Percentiles rank a stretch among this genome's conserved stretches.
Conservation (phyloP, 2,329 filamentous ascomycete species). For the Arachnomyces sp. region DNA sequence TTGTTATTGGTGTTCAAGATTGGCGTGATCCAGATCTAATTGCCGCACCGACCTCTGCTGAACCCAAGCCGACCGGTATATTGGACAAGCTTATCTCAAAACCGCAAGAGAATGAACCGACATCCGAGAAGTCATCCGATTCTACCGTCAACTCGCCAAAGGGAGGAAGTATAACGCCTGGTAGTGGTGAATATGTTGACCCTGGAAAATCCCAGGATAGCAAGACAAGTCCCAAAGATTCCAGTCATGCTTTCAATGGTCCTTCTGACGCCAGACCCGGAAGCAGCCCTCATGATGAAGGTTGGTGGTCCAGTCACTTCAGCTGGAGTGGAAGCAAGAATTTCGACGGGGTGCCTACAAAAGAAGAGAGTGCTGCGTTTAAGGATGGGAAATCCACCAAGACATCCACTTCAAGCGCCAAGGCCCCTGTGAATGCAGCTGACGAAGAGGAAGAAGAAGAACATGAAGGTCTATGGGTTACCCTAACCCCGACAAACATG, state of each 20-base stretch:
- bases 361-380: constrained; percentile 4
- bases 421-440: constrained; percentile 13
- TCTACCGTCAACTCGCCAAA: constrained; percentile 29
- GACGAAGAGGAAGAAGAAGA: constrained; percentile 39
- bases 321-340: constrained; percentile 19
- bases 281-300: constrained; percentile 11
- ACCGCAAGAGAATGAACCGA: constrained; percentile 14
- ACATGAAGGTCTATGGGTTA: constrained; percentile 89
- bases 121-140: too few relatives aligned
- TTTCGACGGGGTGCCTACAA: constrained; percentile 5
- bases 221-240: constrained; percentile 7
- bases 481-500: constrained; percentile 79
- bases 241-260: constrained; percentile 1
- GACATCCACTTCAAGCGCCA: constrained; percentile 5
- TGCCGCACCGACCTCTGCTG: constrained; percentile 30
- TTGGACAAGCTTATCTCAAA: constrained; percentile 22
- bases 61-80: constrained; percentile 15
- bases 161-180: constrained; percentile 62
- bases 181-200: constrained; percentile 62
- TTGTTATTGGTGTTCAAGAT: constrained; percentile 77
- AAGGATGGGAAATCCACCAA: constrained; percentile 14
- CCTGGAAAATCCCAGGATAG: constrained; percentile 26
- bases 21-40: constrained; percentile 75
- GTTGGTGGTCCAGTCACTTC: constrained; percentile 31
- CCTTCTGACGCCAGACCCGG: constrained; percentile 8